Base-by-base conservation (phyloP, 1,284 basidiomycete species). In the Rhodotorula sp. region DNA sequence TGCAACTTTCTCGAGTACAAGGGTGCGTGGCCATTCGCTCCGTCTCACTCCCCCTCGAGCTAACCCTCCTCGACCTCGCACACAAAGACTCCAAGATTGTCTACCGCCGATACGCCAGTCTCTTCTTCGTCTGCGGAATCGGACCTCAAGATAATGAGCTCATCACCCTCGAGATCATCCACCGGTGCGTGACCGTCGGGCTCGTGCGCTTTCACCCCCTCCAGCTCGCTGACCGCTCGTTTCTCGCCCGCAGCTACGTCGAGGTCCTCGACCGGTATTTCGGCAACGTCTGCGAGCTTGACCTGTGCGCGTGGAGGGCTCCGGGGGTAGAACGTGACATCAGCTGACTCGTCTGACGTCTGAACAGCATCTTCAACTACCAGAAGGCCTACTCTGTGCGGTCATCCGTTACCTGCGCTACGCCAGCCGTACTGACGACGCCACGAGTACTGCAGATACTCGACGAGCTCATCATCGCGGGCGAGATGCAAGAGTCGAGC, bases 1-100 rank as follows among this genome's bases (percentile, higher is more conserved):
- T 99, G 95, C 82, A 99, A 99, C 82, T 94, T 99, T 79, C 82
- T 99, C 62, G 96, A 99, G 81, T 99, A 99, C 85, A 99, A 99
- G 84, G 94, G 94, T 92, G 74, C 66, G 85, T 76, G 15, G 24
- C 46, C 32, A 1, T 47, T 22, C 32, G 11, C 22, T 27, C 53
- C 51, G 24, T 11, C 22, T 32, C 30, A 3, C 30, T 8, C 19
- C 13, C 15, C 32, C 9, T 2, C 34, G 4, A 20, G 27, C 32
- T 32, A 4, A 29, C 6, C 30, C 2, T 9, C 11, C 24, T 13
- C 47, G n/a, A 29, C 2, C 47, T 2, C 29, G 48, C 61, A n/a
- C 13, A 44, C 39, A 44, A 44, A 68, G 78, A 79, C 67, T 76
- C 79, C 67, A 96, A 97, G 83, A 92, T 99, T 69, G 93, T 99